Evolutionary conservation across 2,329 filamentous ascomycete species (phyloP).

Genomic region (Botrytis tulipae): DNA sequence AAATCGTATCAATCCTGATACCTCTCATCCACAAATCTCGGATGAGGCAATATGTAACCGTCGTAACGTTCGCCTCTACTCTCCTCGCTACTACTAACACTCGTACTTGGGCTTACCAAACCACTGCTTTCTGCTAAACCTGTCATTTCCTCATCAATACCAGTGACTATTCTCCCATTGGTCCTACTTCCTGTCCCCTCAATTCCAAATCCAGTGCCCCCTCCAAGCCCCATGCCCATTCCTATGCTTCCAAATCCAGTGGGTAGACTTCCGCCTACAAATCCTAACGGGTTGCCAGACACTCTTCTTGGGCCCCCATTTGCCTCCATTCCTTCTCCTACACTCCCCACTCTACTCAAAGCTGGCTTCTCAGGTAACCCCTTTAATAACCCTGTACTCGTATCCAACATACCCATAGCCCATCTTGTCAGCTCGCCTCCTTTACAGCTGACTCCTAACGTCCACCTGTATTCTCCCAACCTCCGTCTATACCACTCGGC

Average conservation of each 20-base stretch:
- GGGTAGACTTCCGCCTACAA: conserved; percentile 6
- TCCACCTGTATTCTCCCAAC: conserved; percentile 91
- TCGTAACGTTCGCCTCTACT: conserved; percentile 26
- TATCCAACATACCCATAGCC: conserved; percentile 76
- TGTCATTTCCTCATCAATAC: conserved; percentile 32
- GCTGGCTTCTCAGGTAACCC: conserved; percentile 69
- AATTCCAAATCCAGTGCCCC: conserved; percentile 13
- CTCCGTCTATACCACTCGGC: conserved; percentile 87
- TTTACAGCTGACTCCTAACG: conserved; percentile 79
- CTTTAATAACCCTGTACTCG: conserved; percentile 66
- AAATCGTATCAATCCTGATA: background rate
- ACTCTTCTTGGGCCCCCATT: conserved; percentile 3
- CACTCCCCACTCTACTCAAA: conserved; percentile 52
- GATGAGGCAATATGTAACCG: conserved; percentile 20
- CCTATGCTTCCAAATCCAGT: background rate
- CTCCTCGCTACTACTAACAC: conserved; percentile 34
- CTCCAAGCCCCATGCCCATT: conserved; percentile 1
- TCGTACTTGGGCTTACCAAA: conserved; percentile 38
- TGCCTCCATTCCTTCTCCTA: conserved; percentile 26
- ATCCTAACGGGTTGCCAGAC: conserved; percentile 9
- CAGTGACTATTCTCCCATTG: conserved; percentile 23
- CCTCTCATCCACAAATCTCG: conserved; percentile 12
- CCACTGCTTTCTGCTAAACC: conserved; percentile 33
- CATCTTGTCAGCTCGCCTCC: conserved; percentile 58
- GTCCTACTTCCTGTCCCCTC: conserved; percentile 4